Conservation (phyloP, 169 alveolate species). For the Perkinsus marinus region DNA sequence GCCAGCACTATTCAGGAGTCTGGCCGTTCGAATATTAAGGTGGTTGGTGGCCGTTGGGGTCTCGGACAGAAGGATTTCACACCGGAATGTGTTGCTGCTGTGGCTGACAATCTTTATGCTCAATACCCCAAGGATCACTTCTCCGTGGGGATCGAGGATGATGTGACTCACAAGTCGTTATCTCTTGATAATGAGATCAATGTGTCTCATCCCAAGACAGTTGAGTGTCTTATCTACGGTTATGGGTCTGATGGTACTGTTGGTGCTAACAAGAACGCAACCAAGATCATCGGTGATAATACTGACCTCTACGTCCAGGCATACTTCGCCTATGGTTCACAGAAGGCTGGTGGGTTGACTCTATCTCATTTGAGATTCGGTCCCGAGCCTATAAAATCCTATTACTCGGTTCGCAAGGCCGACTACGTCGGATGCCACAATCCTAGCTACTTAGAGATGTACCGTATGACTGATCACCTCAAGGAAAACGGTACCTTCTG, state of each 20-base stretch:
- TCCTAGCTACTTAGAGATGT: conserved; percentile 20
- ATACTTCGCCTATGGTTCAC: conserved; percentile 41
- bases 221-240: conserved; percentile 41
- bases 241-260: conserved; percentile 44
- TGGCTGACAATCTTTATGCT: conserved; percentile 28
- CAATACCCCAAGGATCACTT: conserved; percentile 32
- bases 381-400: conserved; percentile 36
- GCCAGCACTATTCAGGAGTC: conserved; percentile 6
- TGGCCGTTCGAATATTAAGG: neutral
- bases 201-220: conserved; percentile 21
- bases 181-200: conserved; percentile 18
- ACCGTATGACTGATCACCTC: conserved; percentile 6
- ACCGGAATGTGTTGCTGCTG: conserved; percentile 38
- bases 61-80: conserved; percentile 43
- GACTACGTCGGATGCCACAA: conserved; percentile 42
- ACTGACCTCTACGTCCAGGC: conserved; percentile 39
- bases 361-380: conserved; percentile 40
- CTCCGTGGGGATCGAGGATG: conserved; percentile 43
- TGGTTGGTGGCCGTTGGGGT: conserved; percentile 36
- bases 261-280: conserved; percentile 45
- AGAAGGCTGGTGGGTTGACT: conserved; percentile 44
- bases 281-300: conserved; percentile 39
- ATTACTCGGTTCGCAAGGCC: conserved; percentile 21
- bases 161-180: conserved; percentile 32
- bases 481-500: conserved; percentile 34